Evolutionary conservation across 768 basidiomycete species (phyloP).

Genomic region (Psilocybe sp.): DNA sequence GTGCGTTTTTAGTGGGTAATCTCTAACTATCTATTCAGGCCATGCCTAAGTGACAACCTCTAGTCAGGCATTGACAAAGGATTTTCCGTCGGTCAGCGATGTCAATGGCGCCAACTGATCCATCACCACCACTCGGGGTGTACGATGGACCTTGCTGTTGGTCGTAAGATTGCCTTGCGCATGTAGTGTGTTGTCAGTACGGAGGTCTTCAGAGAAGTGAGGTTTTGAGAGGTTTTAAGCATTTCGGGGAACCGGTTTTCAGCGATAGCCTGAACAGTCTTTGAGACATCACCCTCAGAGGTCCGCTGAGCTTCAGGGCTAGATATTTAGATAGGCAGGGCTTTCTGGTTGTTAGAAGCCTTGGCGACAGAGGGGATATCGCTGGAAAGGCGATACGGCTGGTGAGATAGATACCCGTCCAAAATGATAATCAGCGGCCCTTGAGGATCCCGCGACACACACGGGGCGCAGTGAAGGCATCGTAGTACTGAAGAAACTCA

Average conservation of each 20-base stretch:
- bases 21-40: too few relatives aligned
- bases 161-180: conserved; percentile 4
- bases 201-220: conserved; percentile 4
- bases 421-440: too few relatives aligned
- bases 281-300: conserved; percentile 2
- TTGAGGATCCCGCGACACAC: too few relatives aligned
- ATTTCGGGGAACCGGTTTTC: neutral
- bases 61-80: conserved; percentile 7
- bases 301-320: conserved; percentile 4
- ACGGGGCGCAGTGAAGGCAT: too few relatives aligned
- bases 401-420: too few relatives aligned
- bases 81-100: neutral
- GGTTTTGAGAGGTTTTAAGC: conserved; percentile 2
- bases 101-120: conserved; percentile 4
- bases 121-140: conserved; percentile 3
- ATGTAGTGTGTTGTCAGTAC: neutral
- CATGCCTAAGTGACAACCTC: conserved; percentile 5
- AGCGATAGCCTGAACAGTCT: conserved; percentile 1
- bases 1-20: neutral
- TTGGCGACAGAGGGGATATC: too few relatives aligned
- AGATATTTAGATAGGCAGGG: conserved; percentile 5
- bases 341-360: too few relatives aligned
- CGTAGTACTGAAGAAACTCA: too few relatives aligned
- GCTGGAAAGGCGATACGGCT: too few relatives aligned
- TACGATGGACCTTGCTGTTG: conserved; percentile 3